Base-by-base conservation (phyloP, 805 yeast species). In the Kodamaea leandrae region DNA sequence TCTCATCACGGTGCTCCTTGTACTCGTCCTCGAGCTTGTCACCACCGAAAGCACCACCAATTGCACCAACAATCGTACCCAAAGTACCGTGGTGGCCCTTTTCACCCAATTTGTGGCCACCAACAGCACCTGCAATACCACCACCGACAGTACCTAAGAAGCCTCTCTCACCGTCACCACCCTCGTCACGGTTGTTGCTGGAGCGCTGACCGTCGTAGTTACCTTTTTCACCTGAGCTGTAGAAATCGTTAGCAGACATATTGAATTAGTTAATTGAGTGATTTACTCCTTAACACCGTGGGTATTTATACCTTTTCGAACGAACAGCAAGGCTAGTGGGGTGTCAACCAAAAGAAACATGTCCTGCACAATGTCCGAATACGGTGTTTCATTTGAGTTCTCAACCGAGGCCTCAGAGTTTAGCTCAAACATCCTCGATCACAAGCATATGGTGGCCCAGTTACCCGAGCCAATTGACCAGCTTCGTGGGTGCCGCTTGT, bases 81-180 rank as follows among this genome's bases (percentile, higher is more conserved):
- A 59, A 36, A 10, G 58, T 58, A 25, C 54, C 44, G 50, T 58
- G 64, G 41, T 32, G 24, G 6, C 61, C n/a, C n/a, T n/a, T n/a
- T n/a, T n/a, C 58, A 13, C 55, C 47, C 28, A 59, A 14, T 48
- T 59, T 59, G 37, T 47, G 43, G 21, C 64, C 64, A 21, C 55
- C 62, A 26, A 43, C 49, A 14, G 58, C 63, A 37, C 64, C 64
- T 8, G 60, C 61, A n/a, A 55, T 60, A 36, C 61, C 63, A 17
- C 63, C 64, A 7, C 46, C 61, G 14, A 59, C 47, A 10, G 60
- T 48, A 21, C 60, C 49, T 20, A 58, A 14, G 17, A 59, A 48
- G 2, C 64, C 64, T 42, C 57, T 51, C 29, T 59, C 64, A 20
- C 62, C 64, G n/a, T 44, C 43, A 27, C 48, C 50, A n/a, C 42